Base-by-base conservation (phyloP, 192 early-diverging fungal species). In the Mortierella alpina region DNA sequence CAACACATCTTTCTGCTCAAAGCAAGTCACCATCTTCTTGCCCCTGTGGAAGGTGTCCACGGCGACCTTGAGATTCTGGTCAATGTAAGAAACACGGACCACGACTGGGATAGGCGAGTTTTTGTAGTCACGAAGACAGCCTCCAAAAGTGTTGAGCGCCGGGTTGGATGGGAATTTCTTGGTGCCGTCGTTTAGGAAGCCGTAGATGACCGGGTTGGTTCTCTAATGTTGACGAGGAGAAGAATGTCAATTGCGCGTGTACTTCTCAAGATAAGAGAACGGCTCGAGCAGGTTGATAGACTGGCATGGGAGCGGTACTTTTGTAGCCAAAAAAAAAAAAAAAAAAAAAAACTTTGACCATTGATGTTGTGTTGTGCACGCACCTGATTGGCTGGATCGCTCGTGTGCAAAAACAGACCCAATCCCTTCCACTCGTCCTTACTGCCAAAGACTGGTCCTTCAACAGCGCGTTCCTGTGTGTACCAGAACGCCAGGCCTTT, bases 401-500 rank as follows among this genome's bases (percentile, higher is more conserved):
- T 74, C n/a, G 92, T 89, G 68, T 93, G 91, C 71, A 95, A 87
- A 61, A 91, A 86, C 47, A 95, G 56, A 14, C 85, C 89, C 44
- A 94, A 31, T 15, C 92, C 93, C 22, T 86, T 69, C 88, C 89
- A 95, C 20, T 85, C 72, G 80, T 95, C 92, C 63, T 86, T 83
- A 53, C 66, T 86, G 15, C 92, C 92, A 85, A 87, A 90, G 17
- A 93, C 75, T 18, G 88, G 87, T 14, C 71, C 78, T 7, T 81
- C 64, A 50, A 66, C 61, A 6, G 70, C 53, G 15, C 66, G 45
- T 0, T 75, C 86, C 5, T 74, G 55, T 0, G 92, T 88, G 68
- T 96, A 96, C 95, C 95, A 96, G 60, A 96, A 89, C 31, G 92
- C 95, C 7, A 96, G 62, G 0, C 95, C 95, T 40, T 91, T 85